Evolutionary conservation across 257 asterid genomes (phyloP), one percentile per base, ranked within the genome.

Genomic region (Nicotiana benthamiana): DNA sequence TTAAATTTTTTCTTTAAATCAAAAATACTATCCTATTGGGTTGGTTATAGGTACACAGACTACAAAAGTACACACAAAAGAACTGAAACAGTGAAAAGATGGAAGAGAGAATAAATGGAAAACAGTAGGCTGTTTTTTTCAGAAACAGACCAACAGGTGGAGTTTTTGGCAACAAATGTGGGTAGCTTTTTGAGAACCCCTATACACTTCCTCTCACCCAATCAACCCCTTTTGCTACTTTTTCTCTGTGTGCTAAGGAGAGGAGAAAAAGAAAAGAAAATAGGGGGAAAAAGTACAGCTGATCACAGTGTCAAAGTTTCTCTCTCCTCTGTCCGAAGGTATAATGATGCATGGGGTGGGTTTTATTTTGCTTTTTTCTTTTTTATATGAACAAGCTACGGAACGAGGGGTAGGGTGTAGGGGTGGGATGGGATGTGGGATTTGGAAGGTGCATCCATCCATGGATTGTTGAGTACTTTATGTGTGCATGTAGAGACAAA

Each of bases 71-170:
- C 56, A 40, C 6, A 51, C n/a, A 62, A 62, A 62, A 26, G n/a
- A 62, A 28, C n/a, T 76, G 82, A 86, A 89, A 86, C 86, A 87
- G 91, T 88, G 95, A 88, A 90, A 89, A 90, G 89, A 89, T 84
- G 84, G 88, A 86, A 87, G 89, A 86, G 82, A 81, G 86, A 77
- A 80, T 54, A 81, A 88, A 83, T 79, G 83, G 88, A 79, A 81
- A 65, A 83, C 86, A 86, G 83, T 79, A 66, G 74, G 77, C 56
- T 75, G 75, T 70, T 88, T 89, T 89, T 84, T 87, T 86, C 81
- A 83, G 89, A 63, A 86, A 82, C 89, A 89, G 90, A 86, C 53
- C 81, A 74, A 80, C 86, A 86, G 52, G 56, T 79, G 84, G 91
- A 79, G 81, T 85, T 88, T 88, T 83, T 76, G 86, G 86, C 90